Percentiles rank a stretch among this genome's conserved stretches.
These are phyloP conservation scores for Cercospora zeina DNA, from an alignment of 2,329 filamentous ascomycete species.

Conservation along the genomic window DNA sequence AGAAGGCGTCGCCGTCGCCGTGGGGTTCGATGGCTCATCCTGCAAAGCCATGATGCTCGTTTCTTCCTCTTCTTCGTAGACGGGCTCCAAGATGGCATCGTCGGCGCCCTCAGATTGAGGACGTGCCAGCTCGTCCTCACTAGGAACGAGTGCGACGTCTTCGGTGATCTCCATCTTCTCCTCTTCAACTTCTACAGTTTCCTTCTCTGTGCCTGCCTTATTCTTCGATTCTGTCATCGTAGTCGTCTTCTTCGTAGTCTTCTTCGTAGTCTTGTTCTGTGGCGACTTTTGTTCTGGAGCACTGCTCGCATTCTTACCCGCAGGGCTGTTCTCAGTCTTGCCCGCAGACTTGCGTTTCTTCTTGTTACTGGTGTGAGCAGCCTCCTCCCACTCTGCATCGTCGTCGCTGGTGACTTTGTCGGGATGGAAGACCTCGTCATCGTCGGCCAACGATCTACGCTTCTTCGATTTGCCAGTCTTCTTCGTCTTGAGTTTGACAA, in stretches of 20 bases:
- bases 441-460: slow-evolving; percentile 22
- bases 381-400: slow-evolving; percentile 34
- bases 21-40: slow-evolving; percentile 34
- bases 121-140: slow-evolving; percentile 32
- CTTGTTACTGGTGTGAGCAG: slow-evolving; percentile 29
- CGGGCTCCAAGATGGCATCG: slow-evolving; percentile 35
- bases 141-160: slow-evolving; percentile 28
- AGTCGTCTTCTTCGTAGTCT: slow-evolving; percentile 15
- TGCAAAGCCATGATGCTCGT: slow-evolving; percentile 28
- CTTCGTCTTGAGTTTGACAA: slow-evolving; percentile 34
- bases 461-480: slow-evolving; percentile 28
- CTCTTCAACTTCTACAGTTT: slow-evolving; percentile 9
- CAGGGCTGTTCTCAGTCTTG: slow-evolving; percentile 22
- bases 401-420: slow-evolving; percentile 21
- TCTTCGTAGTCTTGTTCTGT: slow-evolving; percentile 19
- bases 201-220: slow-evolving; percentile 20
- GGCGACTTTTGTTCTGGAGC: slow-evolving; percentile 25
- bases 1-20: slow-evolving; percentile 36
- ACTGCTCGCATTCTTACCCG: slow-evolving; percentile 17
- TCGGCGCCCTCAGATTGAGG: slow-evolving; percentile 30
- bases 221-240: slow-evolving; percentile 17
- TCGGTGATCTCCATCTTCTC: slow-evolving; percentile 16
- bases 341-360: slow-evolving; percentile 40
- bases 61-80: slow-evolving; percentile 41
- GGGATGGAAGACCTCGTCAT: slow-evolving; percentile 12